These are phyloP conservation scores for Trypanosoma vivax DNA, from an alignment of 208 protist species.

Conservation along the genomic window DNA sequence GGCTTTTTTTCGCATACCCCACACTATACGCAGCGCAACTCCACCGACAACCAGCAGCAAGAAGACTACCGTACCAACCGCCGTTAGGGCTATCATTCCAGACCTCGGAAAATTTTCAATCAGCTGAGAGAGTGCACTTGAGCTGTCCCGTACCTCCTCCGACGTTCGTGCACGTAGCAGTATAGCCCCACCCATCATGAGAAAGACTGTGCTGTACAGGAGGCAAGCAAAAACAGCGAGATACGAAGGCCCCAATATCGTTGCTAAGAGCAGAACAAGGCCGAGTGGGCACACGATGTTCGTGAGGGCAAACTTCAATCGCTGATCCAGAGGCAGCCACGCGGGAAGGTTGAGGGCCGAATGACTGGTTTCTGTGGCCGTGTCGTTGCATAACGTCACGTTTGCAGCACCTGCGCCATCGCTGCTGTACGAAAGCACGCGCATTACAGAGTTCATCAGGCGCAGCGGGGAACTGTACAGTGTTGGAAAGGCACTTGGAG, in stretches of 20 bases:
- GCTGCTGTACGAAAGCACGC: background rate
- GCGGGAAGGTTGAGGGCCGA: background rate
- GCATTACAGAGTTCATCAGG: conserved; percentile 11
- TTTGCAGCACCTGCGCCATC: background rate
- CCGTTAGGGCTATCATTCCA: conserved; percentile 4
- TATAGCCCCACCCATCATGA: background rate
- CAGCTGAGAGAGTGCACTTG: background rate
- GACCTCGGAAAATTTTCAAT: background rate
- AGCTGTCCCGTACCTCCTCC: background rate
- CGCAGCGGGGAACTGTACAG: conserved; percentile 17
- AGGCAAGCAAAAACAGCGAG: conserved; percentile 11
- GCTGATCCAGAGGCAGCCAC: conserved; percentile 17
- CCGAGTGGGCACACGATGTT: conserved; percentile 14
- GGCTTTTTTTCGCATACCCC: background rate
- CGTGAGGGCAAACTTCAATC: conserved; percentile 16
- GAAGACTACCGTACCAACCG: background rate
- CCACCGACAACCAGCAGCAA: conserved; percentile 3
- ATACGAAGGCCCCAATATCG: conserved; percentile 6
- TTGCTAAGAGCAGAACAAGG: conserved; percentile 5
- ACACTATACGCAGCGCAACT: background rate
- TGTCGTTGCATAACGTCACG: background rate
- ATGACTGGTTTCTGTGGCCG: background rate
- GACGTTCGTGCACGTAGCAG: background rate
- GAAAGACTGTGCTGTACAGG: conserved; percentile 10
- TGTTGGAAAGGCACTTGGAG: conserved; percentile 19